These are phyloP conservation scores for Syzygium jambos DNA, from an alignment of 345 rosid genomes.

Conservation along the genomic window DNA sequence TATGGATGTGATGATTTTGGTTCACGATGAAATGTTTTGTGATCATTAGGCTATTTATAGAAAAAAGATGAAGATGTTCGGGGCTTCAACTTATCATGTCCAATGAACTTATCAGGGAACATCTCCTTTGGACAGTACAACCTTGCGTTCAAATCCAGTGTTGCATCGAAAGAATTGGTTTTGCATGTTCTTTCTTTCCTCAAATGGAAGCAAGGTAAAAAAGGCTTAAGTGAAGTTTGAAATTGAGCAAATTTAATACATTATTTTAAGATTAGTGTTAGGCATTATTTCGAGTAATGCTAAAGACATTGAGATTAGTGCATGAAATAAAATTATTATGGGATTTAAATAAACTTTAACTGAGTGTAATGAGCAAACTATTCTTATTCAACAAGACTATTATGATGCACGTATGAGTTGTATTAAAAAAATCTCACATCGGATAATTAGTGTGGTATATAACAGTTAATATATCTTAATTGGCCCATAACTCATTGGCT, in stretches of 20 bases:
- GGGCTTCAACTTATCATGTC: background rate
- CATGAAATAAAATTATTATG: background rate
- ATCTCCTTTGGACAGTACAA: background rate
- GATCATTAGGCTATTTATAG: background rate
- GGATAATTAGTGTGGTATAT: too few species aligned
- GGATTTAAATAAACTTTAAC: background rate
- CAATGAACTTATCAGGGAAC: background rate
- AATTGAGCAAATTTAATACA: background rate
- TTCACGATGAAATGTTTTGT: background rate
- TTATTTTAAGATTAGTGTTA: background rate
- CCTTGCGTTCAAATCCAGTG: background rate
- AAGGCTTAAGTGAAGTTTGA: background rate
- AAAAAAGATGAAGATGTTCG: too few species aligned
- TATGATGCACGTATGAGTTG: too few species aligned
- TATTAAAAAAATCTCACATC: too few species aligned
- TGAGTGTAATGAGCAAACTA: rapidly evolving
- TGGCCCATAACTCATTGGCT: too few species aligned
- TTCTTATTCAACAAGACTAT: background rate
- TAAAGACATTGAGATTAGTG: background rate
- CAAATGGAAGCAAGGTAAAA: background rate
- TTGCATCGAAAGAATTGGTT: background rate
- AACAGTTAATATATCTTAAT: too few species aligned
- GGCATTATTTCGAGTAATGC: background rate
- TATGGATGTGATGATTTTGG: background rate
- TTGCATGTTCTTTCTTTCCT: background rate